Conservation (phyloP, 2,329 filamentous ascomycete genomes). For the Sarocladium brachiariae region DNA sequence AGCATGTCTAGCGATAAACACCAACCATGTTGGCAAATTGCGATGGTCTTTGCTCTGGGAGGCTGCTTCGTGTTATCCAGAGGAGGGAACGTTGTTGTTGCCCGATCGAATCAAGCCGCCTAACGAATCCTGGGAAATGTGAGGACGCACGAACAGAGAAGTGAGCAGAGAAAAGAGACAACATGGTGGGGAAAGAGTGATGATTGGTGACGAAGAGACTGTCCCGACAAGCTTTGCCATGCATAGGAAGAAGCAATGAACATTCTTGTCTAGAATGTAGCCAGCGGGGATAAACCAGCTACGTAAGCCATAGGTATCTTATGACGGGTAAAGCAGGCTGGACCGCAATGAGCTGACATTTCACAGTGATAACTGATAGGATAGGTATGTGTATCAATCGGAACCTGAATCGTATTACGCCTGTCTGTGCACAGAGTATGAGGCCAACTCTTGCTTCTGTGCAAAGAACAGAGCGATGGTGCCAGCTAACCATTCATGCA, state of each 20-base stretch:
- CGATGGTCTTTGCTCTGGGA: not conserved
- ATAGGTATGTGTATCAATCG: too few relatives aligned
- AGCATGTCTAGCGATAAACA: not conserved
- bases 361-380: too few relatives aligned
- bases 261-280: not conserved
- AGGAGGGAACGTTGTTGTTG: not conserved
- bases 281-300: too few relatives aligned
- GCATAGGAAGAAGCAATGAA: conserved; percentile 1
- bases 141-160: not conserved
- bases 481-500: too few relatives aligned
- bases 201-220: conserved; percentile 1
- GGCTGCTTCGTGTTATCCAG: not conserved
- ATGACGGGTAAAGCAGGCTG: too few relatives aligned
- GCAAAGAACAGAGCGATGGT: too few relatives aligned
- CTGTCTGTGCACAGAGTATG: too few relatives aligned
- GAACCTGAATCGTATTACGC: too few relatives aligned
- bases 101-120: not conserved
- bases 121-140: not conserved
- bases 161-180: conserved; percentile 7
- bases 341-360: too few relatives aligned
- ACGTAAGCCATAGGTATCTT: too few relatives aligned
- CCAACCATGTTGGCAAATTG: not conserved
- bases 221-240: conserved; percentile 1
- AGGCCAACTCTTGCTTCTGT: too few relatives aligned
- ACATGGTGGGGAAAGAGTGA: not conserved